These are phyloP conservation scores for Cinnamomum micranthum DNA, from an alignment of 164 flowering plant genomes.

Conservation along the genomic window DNA sequence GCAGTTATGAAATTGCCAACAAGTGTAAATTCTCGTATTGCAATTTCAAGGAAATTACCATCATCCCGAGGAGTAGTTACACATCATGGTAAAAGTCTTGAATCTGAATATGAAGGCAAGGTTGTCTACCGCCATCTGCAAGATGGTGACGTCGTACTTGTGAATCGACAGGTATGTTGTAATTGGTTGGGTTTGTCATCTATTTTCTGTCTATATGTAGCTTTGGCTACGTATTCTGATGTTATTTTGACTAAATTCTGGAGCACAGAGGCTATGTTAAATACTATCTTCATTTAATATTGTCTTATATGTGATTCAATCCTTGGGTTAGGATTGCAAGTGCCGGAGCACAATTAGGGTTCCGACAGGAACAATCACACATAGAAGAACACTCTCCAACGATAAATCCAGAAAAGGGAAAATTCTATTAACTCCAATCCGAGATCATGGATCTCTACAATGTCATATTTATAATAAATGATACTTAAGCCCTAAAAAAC, in stretches of 20 bases:
- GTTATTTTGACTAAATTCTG: too few species aligned
- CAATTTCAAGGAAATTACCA: conserved; percentile 66
- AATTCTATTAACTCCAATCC: too few species aligned
- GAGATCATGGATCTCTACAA: too few species aligned
- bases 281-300: too few species aligned
- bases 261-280: not conserved
- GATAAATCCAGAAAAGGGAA: too few species aligned
- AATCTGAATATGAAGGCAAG: conserved; percentile 69
- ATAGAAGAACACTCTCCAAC: too few species aligned
- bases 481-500: too few species aligned
- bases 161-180: conserved; percentile 77
- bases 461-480: too few species aligned
- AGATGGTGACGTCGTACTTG: conserved; percentile 95
- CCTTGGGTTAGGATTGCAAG: too few species aligned
- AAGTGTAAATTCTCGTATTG: conserved; percentile 36
- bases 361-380: too few species aligned
- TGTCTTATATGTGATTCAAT: not conserved
- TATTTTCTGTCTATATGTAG: not conserved
- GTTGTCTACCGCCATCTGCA: conserved; percentile 75
- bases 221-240: not conserved
- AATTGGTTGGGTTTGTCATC: not conserved
- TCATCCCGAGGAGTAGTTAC: conserved; percentile 70
- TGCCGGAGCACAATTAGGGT: too few species aligned
- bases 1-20: conserved; percentile 29
- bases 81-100: conserved; percentile 45